Base-by-base conservation (phyloP, 1,284 basidiomycete species). In the Ustilago hordei region DNA sequence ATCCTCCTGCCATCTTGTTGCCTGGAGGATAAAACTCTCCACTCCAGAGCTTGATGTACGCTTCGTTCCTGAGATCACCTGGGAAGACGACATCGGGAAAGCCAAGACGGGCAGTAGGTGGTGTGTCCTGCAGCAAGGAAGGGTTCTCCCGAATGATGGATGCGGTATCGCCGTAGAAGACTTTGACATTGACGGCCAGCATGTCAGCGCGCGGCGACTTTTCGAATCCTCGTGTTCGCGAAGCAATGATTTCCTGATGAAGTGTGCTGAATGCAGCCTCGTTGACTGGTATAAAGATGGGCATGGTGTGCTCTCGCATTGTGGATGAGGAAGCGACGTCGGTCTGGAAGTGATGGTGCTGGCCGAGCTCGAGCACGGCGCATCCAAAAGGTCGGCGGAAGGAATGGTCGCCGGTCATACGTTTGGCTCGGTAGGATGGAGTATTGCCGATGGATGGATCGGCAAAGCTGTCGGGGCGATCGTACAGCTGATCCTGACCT, bases 31-130 rank as follows among this genome's bases (percentile, higher is more conserved):
- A 81, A 63, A 84, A 84, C 38, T 84, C 81, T 28, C 82, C 82
- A 38, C 80, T 82, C 81, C 82, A 84, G 5, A 84, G 79, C 72
- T 87, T 97, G 88, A 98, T 90, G 86, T 98, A 98, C 8, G 97
- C 89, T 81, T 98, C 95, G 83, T 98, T 98, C 23, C 95, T 91
- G n/a, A 90, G 88, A 75, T 95, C 93, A 8, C 93, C 94, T 1
- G 95, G 95, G 83, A 95, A 95, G 9, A 97, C 95, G 2, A 97
- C 95, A 81, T 98, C 96, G 0, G 95, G 93, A 84, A 99, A 99
- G 34, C 95, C 95, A n/a, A 99, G 91, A 7, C 95, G 92, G 19
- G 93, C 88, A 1, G 95, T 95, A 43, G 92, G 89, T 0, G 95
- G 92, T 6, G 91, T 90, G 75, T 93, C 93, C 66, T 92, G 91